Percentiles rank a stretch among this genome's conserved stretches.
These are phyloP conservation scores for Suhomyces chickasaworum DNA, from an alignment of 1,139 yeast species.

Conservation along the genomic window DNA sequence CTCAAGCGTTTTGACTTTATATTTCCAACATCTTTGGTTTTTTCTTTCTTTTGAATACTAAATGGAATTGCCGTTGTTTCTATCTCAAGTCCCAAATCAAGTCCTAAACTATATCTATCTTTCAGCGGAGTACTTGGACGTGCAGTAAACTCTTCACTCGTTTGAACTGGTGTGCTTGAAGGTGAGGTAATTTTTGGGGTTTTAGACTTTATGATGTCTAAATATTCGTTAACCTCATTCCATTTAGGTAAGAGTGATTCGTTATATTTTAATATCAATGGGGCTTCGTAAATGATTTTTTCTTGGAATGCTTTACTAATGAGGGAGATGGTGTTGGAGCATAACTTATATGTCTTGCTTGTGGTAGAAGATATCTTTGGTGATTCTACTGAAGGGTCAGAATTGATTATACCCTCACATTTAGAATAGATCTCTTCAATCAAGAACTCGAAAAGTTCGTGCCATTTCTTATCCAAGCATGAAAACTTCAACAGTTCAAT, in stretches of 20 bases:
- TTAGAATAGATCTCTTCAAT: slow-evolving; percentile 40
- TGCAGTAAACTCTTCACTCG: not conserved
- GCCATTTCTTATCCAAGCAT: slow-evolving; percentile 59
- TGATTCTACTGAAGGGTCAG: slow-evolving; percentile 17
- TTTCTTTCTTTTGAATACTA: slow-evolving; percentile 37
- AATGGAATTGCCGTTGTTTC: slow-evolving; percentile 35
- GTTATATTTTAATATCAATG: slow-evolving; percentile 26
- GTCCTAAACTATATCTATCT: slow-evolving; percentile 28
- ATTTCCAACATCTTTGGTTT: slow-evolving; percentile 28
- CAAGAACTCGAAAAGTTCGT: slow-evolving; percentile 48
- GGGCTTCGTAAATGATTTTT: slow-evolving; percentile 23
- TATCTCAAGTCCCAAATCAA: slow-evolving; percentile 41
- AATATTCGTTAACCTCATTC: slow-evolving; percentile 31
- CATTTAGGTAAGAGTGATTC: slow-evolving; percentile 34
- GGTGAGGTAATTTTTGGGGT: slow-evolving; percentile 6
- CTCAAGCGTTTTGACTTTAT: slow-evolving; percentile 5
- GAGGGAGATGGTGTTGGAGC: slow-evolving; percentile 37
- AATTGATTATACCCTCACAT: slow-evolving; percentile 29
- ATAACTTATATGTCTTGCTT: slow-evolving; percentile 31
- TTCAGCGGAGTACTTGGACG: slow-evolving; percentile 11
- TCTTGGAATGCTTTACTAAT: slow-evolving; percentile 37
- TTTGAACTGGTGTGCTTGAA: slow-evolving; percentile 6
- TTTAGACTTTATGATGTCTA: slow-evolving; percentile 1
- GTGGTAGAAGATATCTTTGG: slow-evolving; percentile 16
- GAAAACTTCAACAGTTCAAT: slow-evolving; percentile 49